Evolutionary conservation across 169 alveolate genomes (phyloP).

Genomic region (Eimeria acervulina): DNA sequence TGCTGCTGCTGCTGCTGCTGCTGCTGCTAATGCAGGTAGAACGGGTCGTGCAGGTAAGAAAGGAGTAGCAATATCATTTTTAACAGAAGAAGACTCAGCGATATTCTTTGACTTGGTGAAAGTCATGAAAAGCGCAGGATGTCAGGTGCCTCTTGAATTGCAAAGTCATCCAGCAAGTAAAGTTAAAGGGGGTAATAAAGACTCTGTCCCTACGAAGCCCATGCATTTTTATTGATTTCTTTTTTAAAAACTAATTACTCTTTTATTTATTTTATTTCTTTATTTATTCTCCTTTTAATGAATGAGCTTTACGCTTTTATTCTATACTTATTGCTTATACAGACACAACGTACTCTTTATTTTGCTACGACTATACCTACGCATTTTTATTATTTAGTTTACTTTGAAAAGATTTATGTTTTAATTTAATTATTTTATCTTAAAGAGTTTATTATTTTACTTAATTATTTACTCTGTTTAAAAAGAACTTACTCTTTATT

Average conservation of each 20-base stretch:
- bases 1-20: conserved; percentile 91
- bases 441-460: not conserved
- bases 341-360: no score
- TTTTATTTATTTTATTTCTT: no score
- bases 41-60: conserved; percentile 99
- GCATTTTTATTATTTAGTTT: not conserved
- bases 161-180: conserved; percentile 93
- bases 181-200: conserved; percentile 86
- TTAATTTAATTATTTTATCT: not conserved
- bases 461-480: no score
- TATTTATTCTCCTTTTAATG: not conserved
- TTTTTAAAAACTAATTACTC: no score
- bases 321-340: not conserved
- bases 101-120: conserved; percentile 95
- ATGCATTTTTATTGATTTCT: conserved; percentile 27
- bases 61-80: conserved; percentile 97
- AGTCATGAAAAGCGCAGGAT: conserved; percentile 93
- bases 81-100: conserved; percentile 94
- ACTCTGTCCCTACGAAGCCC: conserved; percentile 60
- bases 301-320: not conserved
- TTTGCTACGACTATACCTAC: no score
- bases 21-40: no score
- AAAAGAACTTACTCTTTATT: not conserved
- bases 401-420: not conserved
- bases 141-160: conserved; percentile 95